Base-by-base conservation (phyloP, 2,329 filamentous ascomycete genomes). In the Ophiocordyceps camponoti-rufipedis region DNA sequence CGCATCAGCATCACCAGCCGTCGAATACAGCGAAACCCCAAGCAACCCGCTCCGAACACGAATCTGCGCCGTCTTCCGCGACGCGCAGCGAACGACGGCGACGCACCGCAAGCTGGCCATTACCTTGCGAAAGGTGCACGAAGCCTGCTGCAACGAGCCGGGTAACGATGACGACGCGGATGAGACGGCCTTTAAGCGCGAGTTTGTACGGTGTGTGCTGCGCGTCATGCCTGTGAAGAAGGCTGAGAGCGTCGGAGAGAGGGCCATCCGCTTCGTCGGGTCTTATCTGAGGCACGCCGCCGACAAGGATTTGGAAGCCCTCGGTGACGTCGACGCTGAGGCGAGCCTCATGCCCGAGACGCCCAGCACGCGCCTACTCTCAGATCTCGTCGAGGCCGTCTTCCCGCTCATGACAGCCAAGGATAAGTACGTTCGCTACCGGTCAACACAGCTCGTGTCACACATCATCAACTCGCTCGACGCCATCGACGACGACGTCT, bases 401-500 rank as follows among this genome's bases (percentile, higher is more conserved):
- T 68, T 93, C 3, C 82, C 83, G 5, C 66, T 94, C n/a, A 69
- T 94, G 48, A 74, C 73, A 10, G 78, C 84, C 41, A 96, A 94
- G 63, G 91, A 98, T 63, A 96, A 95, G 63, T 82, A 82, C 48
- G 82, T 96, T 42, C 78, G 91, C 48, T 98, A 86, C 62, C 75
- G 91, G 48, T 78, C 87, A 5, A 93, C 89, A 0, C 91, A 98
- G 59, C 75, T 94, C 45, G 78, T 94, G 45, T 83, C 87, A 2
- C 85, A 94, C 58, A 80, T 95, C 50, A 82, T 98, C 64, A 94
- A 94, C 64, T 91, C 83, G 12, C 71, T 98, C 28, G 85, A 94
- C 50, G 81, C 85, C 2, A 85, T 96, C 54, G 91, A 96, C 55
- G 87, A 94, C 58, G 85, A 91, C 43, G 65, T 95, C 11, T 98